These are phyloP conservation scores for Aspergillus sp. DNA, from an alignment of 2,329 filamentous ascomycete species.

Conservation along the genomic window DNA sequence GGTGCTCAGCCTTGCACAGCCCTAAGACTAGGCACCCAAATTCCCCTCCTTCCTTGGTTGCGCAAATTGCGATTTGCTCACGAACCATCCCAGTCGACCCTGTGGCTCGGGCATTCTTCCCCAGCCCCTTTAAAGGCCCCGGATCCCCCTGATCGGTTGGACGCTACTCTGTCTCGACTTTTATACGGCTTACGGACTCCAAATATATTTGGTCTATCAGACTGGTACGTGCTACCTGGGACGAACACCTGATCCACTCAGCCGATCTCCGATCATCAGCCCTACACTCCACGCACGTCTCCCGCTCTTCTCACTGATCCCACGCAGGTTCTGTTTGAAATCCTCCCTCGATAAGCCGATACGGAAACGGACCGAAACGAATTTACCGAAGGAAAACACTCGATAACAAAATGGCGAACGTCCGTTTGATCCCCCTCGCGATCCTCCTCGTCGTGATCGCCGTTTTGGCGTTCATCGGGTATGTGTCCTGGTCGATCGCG, in stretches of 20 bases:
- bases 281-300: not conserved
- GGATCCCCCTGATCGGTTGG: not conserved
- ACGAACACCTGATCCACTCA: not conserved
- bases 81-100: not conserved
- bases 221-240: not conserved
- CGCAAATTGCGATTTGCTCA: not conserved
- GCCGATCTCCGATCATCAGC: not conserved
- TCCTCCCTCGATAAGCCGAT: not conserved
- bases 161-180: not conserved
- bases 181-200: not conserved
- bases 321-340: not conserved
- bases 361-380: not conserved
- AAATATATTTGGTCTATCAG: not conserved
- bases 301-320: not conserved
- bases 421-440: constrained; percentile 53
- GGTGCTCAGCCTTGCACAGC: not conserved
- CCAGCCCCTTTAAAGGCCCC: not conserved
- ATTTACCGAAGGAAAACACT: not conserved
- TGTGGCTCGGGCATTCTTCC: not conserved
- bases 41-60: not conserved
- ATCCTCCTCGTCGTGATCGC: constrained; percentile 56
- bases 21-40: not conserved
- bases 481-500: constrained; percentile 57
- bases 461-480: constrained; percentile 53
- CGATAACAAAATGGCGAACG: constrained; percentile 19